Conservation (phyloP, 805 yeast species). For the Teunomyces atbi region DNA sequence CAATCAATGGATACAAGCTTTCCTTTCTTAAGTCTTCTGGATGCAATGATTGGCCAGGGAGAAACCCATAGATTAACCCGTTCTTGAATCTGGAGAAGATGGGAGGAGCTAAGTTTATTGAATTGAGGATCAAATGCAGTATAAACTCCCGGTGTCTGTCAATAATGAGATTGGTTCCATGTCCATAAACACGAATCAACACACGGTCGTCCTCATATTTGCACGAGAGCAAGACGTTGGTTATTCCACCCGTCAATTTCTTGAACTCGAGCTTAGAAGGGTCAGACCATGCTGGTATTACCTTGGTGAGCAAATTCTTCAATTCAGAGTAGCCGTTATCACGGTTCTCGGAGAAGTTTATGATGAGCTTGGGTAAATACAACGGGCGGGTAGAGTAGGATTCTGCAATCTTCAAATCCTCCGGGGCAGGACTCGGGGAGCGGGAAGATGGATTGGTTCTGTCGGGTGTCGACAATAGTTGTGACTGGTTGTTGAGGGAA, state of each 20-base stretch:
- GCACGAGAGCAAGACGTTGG: conserved; percentile 57
- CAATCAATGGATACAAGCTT: conserved; percentile 53
- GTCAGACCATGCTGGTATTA: conserved; percentile 46
- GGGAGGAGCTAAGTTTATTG: conserved; percentile 64
- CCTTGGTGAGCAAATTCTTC: conserved; percentile 34
- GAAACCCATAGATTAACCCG: conserved; percentile 69
- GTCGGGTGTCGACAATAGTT: background rate
- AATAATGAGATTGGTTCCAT: conserved; percentile 68
- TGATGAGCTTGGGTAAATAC: conserved; percentile 44
- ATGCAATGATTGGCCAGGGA: conserved; percentile 60
- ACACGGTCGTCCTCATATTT: conserved; percentile 39
- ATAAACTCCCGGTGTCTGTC: conserved; percentile 74
- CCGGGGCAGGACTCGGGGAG: conserved; percentile 7
- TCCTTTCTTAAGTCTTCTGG: conserved; percentile 52
- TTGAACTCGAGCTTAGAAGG: conserved; percentile 31
- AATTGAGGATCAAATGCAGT: conserved; percentile 61
- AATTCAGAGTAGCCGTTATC: conserved; percentile 37
- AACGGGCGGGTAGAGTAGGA: conserved; percentile 47
- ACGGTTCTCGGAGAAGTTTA: conserved; percentile 38
- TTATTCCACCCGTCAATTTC: conserved; percentile 61
- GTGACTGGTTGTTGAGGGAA: background rate
- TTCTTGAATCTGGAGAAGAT: conserved; percentile 67
- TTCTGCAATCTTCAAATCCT: conserved; percentile 10
- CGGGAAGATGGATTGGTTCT: background rate
- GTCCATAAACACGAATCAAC: conserved; percentile 70